Evolutionary conservation across 768 basidiomycete genomes (phyloP), one percentile per base, ranked within the genome.

Genomic region (Termitomyces sp.): DNA sequence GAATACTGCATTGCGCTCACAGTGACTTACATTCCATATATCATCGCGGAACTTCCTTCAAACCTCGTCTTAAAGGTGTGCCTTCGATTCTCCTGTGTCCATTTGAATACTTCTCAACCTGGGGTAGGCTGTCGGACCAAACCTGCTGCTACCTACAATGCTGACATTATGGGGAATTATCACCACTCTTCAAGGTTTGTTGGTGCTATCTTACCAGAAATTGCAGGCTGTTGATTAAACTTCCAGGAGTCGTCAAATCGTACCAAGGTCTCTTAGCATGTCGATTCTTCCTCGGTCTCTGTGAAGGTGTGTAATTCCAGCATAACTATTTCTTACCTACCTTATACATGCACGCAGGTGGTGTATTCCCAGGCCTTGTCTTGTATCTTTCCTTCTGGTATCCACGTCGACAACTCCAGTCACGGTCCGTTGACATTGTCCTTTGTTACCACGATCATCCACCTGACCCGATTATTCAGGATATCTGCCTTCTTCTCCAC

Each of bases 91-190:
- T 15, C 12, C 18, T n/a, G 9, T 31, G 6, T 16, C 0, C 27
- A 20, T 20, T 7, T 6, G 18, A 13, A 20, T 52, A 20, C 1
- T 20, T 50, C 1, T 31, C 4, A 16, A 42, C 18, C 9, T 31
- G 7, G 6, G 4, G 2, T 31, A 54, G 52, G 52, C 52, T 31
- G 52, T 54, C 11, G 52, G 52, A 20, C 52, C 52, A n/a, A 54
- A 54, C 18, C 39, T 54, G 27, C 27, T 56, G 24, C 16, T 56
- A 13, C 88, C 89, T 0, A 69, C 81, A 1, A 82, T 88, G 79
- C 70, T 88, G 50, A 77, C 81, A 0, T 63, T 82, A 1, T 91
- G 89, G 88, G 88, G 88, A n/a, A 49, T 88, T n/a, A 78, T 85
- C 15, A 78, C 81, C 11, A 76, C 84, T 9, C 72, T 83, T 47